Evolutionary conservation across 306 rosid genomes (phyloP), one percentile per base, ranked within the genome.

Genomic region (Quercus cerris): DNA sequence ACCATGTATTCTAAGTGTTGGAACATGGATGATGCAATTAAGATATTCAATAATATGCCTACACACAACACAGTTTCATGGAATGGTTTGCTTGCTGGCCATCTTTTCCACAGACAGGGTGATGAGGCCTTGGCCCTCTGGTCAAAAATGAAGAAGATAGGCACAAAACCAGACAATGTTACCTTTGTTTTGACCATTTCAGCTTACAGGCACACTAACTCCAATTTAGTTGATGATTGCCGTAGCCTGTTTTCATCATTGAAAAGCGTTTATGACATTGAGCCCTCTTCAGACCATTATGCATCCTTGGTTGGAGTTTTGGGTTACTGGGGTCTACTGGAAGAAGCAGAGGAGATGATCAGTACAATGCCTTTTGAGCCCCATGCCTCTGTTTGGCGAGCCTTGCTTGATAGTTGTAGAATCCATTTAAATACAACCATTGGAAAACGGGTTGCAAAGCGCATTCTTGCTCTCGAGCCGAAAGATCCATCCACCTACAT

Each of bases 1-100:
- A 81, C 92, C 87, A 94, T 94, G 98, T 94, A 94, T 75, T 87
- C 86, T 12, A 91, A 94, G 87, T 94, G 97, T 73, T 90, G 94
- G 89, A 89, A 84, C 84, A 82, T 86, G 86, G 93, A 91, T 27
- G 91, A 88, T 73, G 97, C 92, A 17, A 75, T 82, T 76, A 81
- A 76, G 73, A 77, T 81, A 77, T 91, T 92, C 74, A 25, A 75
- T 57, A 27, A 76, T 67, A 92, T 94, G 91, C 59, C 87, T 57
- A 74, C 15, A 22, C 81, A 80, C 1, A 86, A 94, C 77, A 59
- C 88, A 56, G 94, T 94, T 79, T 88, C 98, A 19, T 94, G 97
- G 97, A 94, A 92, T 81, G 81, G 87, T 84, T 86, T 92, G 81
- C 85, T 92, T 77, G 86, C 95, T 57, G 97, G 97, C 15, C 82